Evolutionary conservation across 768 basidiomycete species (phyloP).

Genomic region (Macrolepiota fuliginosa): DNA sequence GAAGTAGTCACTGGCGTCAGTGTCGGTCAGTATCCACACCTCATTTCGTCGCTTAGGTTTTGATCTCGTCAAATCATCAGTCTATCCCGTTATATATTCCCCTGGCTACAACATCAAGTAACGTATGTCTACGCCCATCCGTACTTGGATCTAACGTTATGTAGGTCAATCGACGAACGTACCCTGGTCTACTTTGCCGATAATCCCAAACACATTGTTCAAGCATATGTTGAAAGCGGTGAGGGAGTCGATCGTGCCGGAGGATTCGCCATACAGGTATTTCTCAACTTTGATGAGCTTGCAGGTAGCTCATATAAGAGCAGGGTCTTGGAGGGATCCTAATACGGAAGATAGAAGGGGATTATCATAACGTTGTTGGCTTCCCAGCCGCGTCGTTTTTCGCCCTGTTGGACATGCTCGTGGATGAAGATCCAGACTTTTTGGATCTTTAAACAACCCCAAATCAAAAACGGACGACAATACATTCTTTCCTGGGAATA

Average conservation of each 20-base stretch:
- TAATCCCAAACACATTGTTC: constrained; percentile 51
- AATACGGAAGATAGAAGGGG: constrained; percentile 50
- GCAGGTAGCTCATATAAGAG: background rate
- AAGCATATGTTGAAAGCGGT: constrained; percentile 81
- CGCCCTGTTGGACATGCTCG: constrained; percentile 16
- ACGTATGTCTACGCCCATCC: constrained; percentile 13
- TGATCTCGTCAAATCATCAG: constrained; percentile 29
- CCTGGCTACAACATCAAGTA: constrained; percentile 77
- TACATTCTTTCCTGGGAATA: background rate
- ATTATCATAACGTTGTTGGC: constrained; percentile 18
- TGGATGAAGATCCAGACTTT: constrained; percentile 20
- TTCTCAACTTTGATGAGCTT: background rate
- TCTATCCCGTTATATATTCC: constrained; percentile 70
- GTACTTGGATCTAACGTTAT: background rate
- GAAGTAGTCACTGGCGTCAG: constrained; percentile 92
- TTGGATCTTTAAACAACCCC: constrained; percentile 13
- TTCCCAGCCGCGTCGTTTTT: constrained; percentile 19
- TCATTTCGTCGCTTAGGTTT: background rate
- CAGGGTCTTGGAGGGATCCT: constrained; percentile 82
- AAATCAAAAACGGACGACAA: background rate
- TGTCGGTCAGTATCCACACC: constrained; percentile 50
- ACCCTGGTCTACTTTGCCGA: constrained; percentile 77
- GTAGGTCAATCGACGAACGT: constrained; percentile 79
- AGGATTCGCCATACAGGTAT: constrained; percentile 91
- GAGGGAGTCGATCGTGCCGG: constrained; percentile 90